Percentiles rank a stretch among this genome's conserved stretches.
Conservation (phyloP, 2,329 filamentous ascomycete genomes). For the Cylindrodendrum hubeiense region DNA sequence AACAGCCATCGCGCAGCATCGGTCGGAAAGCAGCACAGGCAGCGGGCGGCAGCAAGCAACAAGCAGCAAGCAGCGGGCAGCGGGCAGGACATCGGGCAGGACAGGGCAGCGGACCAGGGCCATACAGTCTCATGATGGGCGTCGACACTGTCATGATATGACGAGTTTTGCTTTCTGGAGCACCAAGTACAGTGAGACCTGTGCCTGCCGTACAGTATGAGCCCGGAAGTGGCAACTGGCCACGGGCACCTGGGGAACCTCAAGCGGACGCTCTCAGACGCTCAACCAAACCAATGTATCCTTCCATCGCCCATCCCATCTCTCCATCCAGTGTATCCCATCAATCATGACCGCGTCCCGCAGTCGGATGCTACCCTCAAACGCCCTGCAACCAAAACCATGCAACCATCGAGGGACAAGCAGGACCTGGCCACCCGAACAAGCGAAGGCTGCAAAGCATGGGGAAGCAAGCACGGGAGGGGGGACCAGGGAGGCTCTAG, state of each 20-base stretch:
- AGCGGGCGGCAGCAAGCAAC: not conserved
- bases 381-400: slow-evolving; percentile 24
- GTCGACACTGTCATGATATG: slow-evolving; percentile 27
- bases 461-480: slow-evolving; percentile 23
- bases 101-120: not conserved
- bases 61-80: not conserved
- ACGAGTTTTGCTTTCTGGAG: not conserved
- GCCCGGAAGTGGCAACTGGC: not conserved
- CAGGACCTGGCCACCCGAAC: slow-evolving; percentile 31
- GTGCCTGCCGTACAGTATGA: slow-evolving; percentile 5
- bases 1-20: slow-evolving; percentile 29
- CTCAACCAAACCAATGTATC: slow-evolving; percentile 23
- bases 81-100: not conserved
- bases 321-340: slow-evolving; percentile 29
- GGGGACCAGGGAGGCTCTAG: slow-evolving; percentile 16
- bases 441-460: slow-evolving; percentile 37
- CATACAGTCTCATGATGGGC: slow-evolving; percentile 25
- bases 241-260: not conserved
- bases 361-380: slow-evolving; percentile 38
- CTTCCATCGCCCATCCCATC: slow-evolving; percentile 19
- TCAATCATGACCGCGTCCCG: slow-evolving; percentile 27
- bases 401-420: slow-evolving; percentile 27
- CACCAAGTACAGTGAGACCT: not conserved
- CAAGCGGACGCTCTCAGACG: slow-evolving; percentile 8
- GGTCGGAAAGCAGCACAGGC: slow-evolving; percentile 20